Percentiles rank a stretch among this genome's conserved stretches.
Evolutionary conservation across 176 grass and related monocot species (phyloP).

Genomic region (Carex myosuroides): DNA sequence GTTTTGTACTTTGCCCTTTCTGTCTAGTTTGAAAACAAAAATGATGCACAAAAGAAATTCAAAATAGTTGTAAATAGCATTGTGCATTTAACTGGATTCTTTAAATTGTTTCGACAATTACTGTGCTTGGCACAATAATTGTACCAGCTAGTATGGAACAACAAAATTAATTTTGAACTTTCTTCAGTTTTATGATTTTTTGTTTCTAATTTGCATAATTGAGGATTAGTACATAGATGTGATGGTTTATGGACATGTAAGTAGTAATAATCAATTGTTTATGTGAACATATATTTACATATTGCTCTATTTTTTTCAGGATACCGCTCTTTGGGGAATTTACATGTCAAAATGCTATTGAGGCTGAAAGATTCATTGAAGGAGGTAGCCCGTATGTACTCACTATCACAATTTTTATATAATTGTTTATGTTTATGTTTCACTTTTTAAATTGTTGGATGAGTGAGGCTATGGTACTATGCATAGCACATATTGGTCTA

Average conservation of each 20-base stretch:
- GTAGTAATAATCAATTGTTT: background rate
- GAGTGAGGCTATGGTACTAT: too few relatives aligned
- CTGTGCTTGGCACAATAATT: background rate
- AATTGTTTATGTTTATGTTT: background rate
- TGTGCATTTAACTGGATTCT: background rate
- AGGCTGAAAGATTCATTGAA: conserved; percentile 95
- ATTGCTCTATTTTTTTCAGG: conserved; percentile 27
- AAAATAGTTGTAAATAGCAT: background rate
- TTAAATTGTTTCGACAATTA: background rate
- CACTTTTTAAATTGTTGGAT: background rate
- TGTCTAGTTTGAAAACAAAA: conserved; percentile 12
- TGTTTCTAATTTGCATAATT: background rate
- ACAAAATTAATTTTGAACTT: background rate
- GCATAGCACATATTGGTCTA: too few relatives aligned
- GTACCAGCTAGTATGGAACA: background rate
- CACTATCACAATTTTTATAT: conserved; percentile 24
- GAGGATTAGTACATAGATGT: background rate
- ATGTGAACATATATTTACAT: background rate
- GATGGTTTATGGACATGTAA: conserved; percentile 1
- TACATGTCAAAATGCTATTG: conserved; percentile 95
- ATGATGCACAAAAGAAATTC: background rate
- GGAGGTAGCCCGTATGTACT: conserved; percentile 97
- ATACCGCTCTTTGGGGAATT: conserved; percentile 85
- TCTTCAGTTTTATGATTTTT: background rate
- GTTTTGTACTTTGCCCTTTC: conserved; percentile 3